These are phyloP conservation scores for Karstenula rhodostoma DNA, from an alignment of 2,329 filamentous ascomycete genomes.

Conservation along the genomic window DNA sequence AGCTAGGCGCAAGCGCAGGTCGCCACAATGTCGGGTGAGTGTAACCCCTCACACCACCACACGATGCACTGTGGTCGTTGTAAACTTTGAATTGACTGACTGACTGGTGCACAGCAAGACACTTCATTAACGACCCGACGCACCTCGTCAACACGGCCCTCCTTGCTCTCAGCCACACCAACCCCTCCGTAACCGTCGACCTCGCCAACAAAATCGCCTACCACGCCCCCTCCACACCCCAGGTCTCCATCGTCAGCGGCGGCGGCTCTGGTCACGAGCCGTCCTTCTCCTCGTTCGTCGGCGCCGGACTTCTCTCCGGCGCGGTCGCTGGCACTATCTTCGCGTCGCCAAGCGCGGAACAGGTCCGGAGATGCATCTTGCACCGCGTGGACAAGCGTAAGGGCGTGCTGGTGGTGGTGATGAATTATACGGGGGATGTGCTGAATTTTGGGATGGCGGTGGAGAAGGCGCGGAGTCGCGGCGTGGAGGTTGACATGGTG, in stretches of 20 bases:
- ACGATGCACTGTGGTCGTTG: no score
- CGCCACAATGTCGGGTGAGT: not conserved
- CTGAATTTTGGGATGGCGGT: constrained; percentile 94
- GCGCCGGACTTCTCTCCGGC: constrained; percentile 78
- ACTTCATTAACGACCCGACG: constrained; percentile 87
- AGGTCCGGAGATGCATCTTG: constrained; percentile 79
- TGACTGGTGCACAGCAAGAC: constrained; percentile 63
- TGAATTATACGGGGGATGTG: constrained; percentile 84
- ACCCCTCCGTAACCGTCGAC: constrained; percentile 84
- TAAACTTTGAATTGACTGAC: not conserved
- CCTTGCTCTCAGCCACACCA: constrained; percentile 78
- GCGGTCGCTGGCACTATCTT: constrained; percentile 90
- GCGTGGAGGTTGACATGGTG: constrained; percentile 83
- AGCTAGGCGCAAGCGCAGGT: not conserved
- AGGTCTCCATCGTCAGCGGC: constrained; percentile 85
- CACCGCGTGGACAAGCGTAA: constrained; percentile 73
- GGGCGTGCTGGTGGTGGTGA: constrained; percentile 88
- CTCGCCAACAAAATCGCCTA: constrained; percentile 75
- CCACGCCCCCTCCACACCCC: constrained; percentile 39
- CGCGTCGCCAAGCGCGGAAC: constrained; percentile 80
- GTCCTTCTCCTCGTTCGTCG: constrained; percentile 85
- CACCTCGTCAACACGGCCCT: constrained; percentile 81
- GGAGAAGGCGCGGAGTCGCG: constrained; percentile 86
- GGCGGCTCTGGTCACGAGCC: constrained; percentile 93
- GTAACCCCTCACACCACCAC: not conserved